These are phyloP conservation scores for Pezicula rhizophila DNA, from an alignment of 2,329 filamentous ascomycete genomes.

Conservation along the genomic window DNA sequence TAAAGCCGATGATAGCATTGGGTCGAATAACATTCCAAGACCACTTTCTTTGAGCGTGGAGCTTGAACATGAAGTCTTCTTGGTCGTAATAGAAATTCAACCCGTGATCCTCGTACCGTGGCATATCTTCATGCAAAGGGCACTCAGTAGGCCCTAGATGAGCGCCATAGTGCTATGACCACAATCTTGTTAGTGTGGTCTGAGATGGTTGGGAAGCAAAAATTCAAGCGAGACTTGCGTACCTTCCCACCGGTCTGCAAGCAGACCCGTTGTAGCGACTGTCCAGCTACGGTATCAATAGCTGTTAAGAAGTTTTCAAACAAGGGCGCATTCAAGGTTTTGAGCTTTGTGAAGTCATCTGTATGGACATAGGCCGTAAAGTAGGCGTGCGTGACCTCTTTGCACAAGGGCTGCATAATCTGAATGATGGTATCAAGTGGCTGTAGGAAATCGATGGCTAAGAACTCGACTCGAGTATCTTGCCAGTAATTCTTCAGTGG, in stretches of 20 bases:
- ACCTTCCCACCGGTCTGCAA: conserved; percentile 8
- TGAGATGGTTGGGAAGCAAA: neutral
- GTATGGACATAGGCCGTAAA: conserved; percentile 29
- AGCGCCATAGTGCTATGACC: conserved; percentile 47
- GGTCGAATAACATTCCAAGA: conserved; percentile 39
- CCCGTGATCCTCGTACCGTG: conserved; percentile 34
- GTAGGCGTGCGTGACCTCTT: conserved; percentile 27
- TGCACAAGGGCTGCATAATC: conserved; percentile 16
- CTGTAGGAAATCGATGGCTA: conserved; percentile 26
- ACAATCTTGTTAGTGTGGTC: neutral
- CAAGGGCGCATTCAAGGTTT: conserved; percentile 22
- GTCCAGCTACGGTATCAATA: conserved; percentile 17
- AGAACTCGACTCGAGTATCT: conserved; percentile 26
- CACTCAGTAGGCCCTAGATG: conserved; percentile 42
- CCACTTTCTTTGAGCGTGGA: conserved; percentile 26
- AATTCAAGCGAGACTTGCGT: neutral
- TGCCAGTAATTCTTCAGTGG: conserved; percentile 16
- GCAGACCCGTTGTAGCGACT: conserved; percentile 17
- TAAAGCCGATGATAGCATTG: conserved; percentile 38
- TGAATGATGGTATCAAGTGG: conserved; percentile 12
- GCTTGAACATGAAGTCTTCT: conserved; percentile 34
- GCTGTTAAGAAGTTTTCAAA: conserved; percentile 29
- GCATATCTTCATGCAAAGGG: conserved; percentile 42
- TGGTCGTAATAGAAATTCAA: conserved; percentile 48
- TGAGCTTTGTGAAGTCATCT: conserved; percentile 24